phyloP scores from a whole-genome alignment of 169 alveolate species.

The Cryptosporidium muris region DNA sequence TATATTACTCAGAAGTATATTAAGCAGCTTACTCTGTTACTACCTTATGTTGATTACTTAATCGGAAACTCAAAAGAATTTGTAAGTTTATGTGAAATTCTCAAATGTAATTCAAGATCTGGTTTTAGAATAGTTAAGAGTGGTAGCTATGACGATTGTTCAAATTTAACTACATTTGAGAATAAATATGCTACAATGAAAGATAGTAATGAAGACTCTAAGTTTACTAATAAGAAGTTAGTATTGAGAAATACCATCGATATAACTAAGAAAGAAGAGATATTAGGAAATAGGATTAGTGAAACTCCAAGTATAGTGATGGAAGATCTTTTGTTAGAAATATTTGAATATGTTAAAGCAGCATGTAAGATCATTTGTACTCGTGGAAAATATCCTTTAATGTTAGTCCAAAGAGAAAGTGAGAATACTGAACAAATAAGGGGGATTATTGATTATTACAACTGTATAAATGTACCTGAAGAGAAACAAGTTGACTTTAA shows the following conservation, averaged over 20 bases:
- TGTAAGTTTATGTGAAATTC: constrained; percentile 1
- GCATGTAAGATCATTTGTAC: constrained; percentile 41
- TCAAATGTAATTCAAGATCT: not conserved
- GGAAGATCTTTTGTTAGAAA: constrained; percentile 22
- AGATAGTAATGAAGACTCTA: no score
- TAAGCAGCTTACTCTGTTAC: constrained; percentile 1
- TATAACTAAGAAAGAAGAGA: not conserved
- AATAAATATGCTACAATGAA: no score
- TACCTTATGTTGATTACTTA: constrained; percentile 30
- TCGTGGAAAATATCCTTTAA: constrained; percentile 28
- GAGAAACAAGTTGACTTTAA: constrained; percentile 48
- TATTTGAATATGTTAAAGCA: constrained; percentile 29
- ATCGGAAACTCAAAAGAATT: constrained; percentile 56
- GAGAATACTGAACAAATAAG: not conserved
- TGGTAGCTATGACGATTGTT: no score
- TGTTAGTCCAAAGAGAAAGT: constrained; percentile 8
- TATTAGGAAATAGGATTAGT: not conserved
- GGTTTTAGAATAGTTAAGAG: no score
- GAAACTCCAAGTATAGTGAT: not conserved
- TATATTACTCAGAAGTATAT: constrained; percentile 36
- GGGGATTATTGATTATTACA: constrained; percentile 1
- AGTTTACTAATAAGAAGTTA: not conserved
- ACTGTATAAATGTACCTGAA: constrained; percentile 48
- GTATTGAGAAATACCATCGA: not conserved
- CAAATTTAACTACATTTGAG: no score